Conservation (phyloP, 2,329 filamentous ascomycete species). For the Seiridium unicorne region DNA sequence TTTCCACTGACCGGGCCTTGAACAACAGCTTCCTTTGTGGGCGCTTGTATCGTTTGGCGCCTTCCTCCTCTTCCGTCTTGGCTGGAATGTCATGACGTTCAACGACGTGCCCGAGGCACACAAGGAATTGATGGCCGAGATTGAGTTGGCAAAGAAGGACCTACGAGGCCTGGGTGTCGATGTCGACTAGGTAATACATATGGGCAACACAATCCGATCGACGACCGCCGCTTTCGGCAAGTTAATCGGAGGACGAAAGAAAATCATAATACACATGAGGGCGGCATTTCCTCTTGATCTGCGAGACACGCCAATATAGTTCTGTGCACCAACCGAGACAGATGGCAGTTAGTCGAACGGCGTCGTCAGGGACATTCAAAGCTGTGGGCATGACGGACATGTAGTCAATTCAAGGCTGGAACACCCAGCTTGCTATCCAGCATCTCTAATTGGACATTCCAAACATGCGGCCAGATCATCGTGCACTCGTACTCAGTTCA, state of each 20-base stretch:
- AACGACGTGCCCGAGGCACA: conserved; percentile 93
- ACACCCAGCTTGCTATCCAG: too few species aligned
- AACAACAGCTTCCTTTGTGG: conserved; percentile 87
- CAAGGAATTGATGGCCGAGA: conserved; percentile 83
- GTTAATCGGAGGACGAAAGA: background rate
- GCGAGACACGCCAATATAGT: too few species aligned
- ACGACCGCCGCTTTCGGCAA: background rate
- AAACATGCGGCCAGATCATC: background rate
- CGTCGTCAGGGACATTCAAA: too few species aligned
- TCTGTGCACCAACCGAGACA: too few species aligned
- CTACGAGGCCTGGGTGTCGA: conserved; percentile 73
- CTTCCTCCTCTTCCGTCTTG: conserved; percentile 87
- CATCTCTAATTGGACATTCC: too few species aligned
- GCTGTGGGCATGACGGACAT: too few species aligned
- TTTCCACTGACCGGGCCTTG: background rate
- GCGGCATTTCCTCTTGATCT: too few species aligned
- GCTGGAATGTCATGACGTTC: conserved; percentile 91
- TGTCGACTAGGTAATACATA: conserved; percentile 58
- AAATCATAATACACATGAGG: background rate
- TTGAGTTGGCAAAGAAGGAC: conserved; percentile 73
- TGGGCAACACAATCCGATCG: background rate
- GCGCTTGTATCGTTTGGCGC: conserved; percentile 86
- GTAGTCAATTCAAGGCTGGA: too few species aligned
- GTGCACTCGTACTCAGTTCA: background rate
- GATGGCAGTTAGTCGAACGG: too few species aligned